Evolutionary conservation across 768 basidiomycete species (phyloP), one percentile per base, ranked within the genome.

Genomic region (Hygrophoropsis aurantiaca): DNA sequence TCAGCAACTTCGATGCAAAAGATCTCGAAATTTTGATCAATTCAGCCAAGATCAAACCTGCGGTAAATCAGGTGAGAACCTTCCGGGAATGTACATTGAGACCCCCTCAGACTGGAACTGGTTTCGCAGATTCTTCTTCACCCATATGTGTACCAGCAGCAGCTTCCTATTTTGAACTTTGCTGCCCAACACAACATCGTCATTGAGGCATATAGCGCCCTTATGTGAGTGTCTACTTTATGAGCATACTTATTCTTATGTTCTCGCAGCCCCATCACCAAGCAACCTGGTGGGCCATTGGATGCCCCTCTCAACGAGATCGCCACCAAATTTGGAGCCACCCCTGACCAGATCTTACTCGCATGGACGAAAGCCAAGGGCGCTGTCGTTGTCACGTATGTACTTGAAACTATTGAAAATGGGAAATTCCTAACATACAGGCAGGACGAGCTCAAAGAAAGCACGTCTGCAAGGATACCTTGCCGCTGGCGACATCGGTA

Each of bases 361-460:
- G 65, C 76, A 1, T 90, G 88, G 87, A 80, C 80, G 2, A 75
- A 72, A 55, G 73, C 75, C 24, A 90, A 90, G 58, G 81, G 81
- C 26, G 78, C 72, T 2, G 78, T 81, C 5, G 77, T 46, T 50
- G 26, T 20, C 44, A 13, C 39, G 23, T 48, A 11, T 9, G 13
- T 24, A 10, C n/a, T 30, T 13, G 7, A 30, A 13, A 18, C 2
- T 35, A 8, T 11, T 30, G 39, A 8, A 4, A 20, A 32, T n/a
- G n/a, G n/a, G n/a, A 34, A 26, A 34, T 33, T 10, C n/a, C 7
- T 18, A 15, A 23, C 40, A 33, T 23, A 30, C 20, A 8, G 37
- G 6, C 37, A 85, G 84, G 5, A 87, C 84, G 13, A 83, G 80
- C 46, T 77, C 77, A 1, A 84, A 61, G 44, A 78, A 75, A 49